phyloP scores from a whole-genome alignment of 2,329 filamentous ascomycete species.

The Colletotrichum sp. region DNA sequence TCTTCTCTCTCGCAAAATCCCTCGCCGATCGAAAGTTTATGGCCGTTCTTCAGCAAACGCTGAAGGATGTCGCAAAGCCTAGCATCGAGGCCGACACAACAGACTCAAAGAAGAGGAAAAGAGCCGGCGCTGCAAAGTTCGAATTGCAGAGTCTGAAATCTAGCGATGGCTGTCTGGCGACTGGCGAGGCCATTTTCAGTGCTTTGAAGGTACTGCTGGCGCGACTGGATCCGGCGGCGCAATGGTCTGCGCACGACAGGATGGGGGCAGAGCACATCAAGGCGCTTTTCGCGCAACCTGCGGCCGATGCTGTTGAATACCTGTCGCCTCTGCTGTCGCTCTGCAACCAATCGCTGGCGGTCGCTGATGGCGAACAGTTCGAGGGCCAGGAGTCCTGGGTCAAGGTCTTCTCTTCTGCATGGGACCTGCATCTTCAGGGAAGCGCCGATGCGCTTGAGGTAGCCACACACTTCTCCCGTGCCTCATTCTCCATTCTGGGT shows the following conservation, averaged over 20 bases:
- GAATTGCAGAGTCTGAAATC: constrained; percentile 45
- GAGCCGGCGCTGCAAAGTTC: constrained; percentile 39
- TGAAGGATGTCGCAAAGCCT: constrained; percentile 60
- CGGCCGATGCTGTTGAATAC: constrained; percentile 50
- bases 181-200: constrained; percentile 53
- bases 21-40: constrained; percentile 75
- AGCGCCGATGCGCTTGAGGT: constrained; percentile 53
- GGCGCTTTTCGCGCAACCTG: constrained; percentile 58
- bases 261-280: constrained; percentile 65
- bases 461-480: constrained; percentile 49
- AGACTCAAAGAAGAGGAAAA: constrained; percentile 51
- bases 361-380: constrained; percentile 32
- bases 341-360: constrained; percentile 45
- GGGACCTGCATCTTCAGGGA: constrained; percentile 60
- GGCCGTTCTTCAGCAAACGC: constrained; percentile 66
- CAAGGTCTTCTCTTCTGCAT: constrained; percentile 48
- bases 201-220: constrained; percentile 52
- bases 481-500: constrained; percentile 43
- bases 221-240: constrained; percentile 42
- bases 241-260: constrained; percentile 43
- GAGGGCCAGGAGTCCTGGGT: constrained; percentile 53
- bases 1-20: constrained; percentile 72
- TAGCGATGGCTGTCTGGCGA: constrained; percentile 45
- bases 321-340: constrained; percentile 50
- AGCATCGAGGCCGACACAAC: constrained; percentile 28